Conservation (phyloP, 202 grass and related monocot genomes). For the Thinopyrum obtusiflorum region DNA sequence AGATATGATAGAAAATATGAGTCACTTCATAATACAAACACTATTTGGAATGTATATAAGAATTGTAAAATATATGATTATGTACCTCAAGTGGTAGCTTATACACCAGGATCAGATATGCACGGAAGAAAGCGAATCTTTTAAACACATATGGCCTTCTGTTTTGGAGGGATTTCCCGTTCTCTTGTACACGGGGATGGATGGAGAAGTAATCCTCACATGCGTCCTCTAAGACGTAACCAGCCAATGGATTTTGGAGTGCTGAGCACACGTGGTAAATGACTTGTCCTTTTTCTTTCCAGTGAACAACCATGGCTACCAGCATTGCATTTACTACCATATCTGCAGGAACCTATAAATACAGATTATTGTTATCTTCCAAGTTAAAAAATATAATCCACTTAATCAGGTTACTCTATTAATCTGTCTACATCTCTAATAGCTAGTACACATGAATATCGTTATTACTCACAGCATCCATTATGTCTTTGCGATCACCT, state of each 20-base stretch:
- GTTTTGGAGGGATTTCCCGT: constrained; percentile 34
- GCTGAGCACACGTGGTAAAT: constrained; percentile 53
- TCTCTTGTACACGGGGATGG: constrained; percentile 43
- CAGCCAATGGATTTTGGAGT: constrained; percentile 40
- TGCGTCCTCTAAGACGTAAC: background rate
- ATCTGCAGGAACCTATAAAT: constrained; percentile 39
- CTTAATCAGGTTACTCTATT: background rate
- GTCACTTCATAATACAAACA: background rate
- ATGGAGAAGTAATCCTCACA: constrained; percentile 37
- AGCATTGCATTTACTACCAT: constrained; percentile 66
- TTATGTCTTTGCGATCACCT: constrained; percentile 21
- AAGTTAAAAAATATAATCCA: background rate
- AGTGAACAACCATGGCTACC: constrained; percentile 41
- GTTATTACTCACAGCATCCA: constrained; percentile 48
- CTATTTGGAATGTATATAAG: background rate
- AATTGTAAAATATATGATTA: background rate
- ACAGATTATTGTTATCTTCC: constrained; percentile 20
- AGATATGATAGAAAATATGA: background rate
- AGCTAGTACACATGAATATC: background rate
- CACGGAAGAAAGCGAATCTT: constrained; percentile 17
- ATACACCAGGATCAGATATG: background rate
- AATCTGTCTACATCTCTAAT: background rate
- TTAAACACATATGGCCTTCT: constrained; percentile 33
- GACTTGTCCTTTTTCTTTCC: constrained; percentile 24
- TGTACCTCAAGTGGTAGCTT: constrained; percentile 15